These are phyloP conservation scores for Leucocoprinus sp. DNA, from an alignment of 768 basidiomycete species.

Conservation along the genomic window DNA sequence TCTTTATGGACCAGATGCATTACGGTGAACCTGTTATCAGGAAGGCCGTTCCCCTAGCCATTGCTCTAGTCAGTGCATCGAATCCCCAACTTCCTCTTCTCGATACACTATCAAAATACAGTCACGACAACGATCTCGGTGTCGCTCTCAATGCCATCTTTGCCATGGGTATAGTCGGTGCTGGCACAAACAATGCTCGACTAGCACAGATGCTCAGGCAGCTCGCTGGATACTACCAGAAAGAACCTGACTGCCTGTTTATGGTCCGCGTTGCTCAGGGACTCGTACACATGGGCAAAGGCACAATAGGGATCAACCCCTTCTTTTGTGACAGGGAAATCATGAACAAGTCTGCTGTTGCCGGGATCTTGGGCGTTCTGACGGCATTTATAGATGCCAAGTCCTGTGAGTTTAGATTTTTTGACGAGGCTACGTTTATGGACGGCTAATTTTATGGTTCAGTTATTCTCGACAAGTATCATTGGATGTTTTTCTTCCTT, in stretches of 20 bases:
- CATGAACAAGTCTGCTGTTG: slow-evolving; percentile 83
- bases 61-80: slow-evolving; percentile 90
- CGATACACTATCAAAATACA: slow-evolving; percentile 97
- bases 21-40: slow-evolving; percentile 93
- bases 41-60: slow-evolving; percentile 87
- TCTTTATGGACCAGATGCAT: slow-evolving; percentile 71
- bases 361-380: slow-evolving; percentile 80
- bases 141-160: slow-evolving; percentile 97
- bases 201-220: slow-evolving; percentile 97
- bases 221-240: slow-evolving; percentile 95
- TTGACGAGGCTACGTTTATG: background rate
- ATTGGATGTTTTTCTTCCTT: slow-evolving; percentile 99
- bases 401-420: slow-evolving; percentile 56
- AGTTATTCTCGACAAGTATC: slow-evolving; percentile 93
- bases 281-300: slow-evolving; percentile 99
- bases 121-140: slow-evolving; percentile 95
- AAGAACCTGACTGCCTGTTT: slow-evolving; percentile 94
- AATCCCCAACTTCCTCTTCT: slow-evolving; percentile 93
- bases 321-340: slow-evolving; percentile 91
- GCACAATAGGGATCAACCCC: slow-evolving; percentile 93
- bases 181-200: slow-evolving; percentile 97
- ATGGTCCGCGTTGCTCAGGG: slow-evolving; percentile 95
- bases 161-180: slow-evolving; percentile 97
- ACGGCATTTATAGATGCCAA: slow-evolving; percentile 93
- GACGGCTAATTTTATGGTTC: slow-evolving; percentile 7